phyloP scores from a whole-genome alignment of 768 basidiomycete species.

The Strobilomyces echinocephalus region DNA sequence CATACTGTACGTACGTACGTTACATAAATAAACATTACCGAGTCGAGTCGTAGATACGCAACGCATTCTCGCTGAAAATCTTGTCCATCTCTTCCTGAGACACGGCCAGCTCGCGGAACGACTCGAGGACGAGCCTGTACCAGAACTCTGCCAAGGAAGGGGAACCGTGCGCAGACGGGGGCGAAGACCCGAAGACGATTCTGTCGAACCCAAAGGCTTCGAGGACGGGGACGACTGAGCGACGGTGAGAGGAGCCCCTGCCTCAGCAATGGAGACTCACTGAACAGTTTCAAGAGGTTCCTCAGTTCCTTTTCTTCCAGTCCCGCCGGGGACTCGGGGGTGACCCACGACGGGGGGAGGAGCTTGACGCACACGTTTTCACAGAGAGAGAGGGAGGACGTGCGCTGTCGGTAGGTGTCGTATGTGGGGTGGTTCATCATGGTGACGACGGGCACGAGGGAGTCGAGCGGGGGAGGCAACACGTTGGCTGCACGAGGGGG shows the following conservation, averaged over 20 bases:
- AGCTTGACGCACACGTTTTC: constrained; percentile 71
- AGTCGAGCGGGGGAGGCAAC: constrained; percentile 73
- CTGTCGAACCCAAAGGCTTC: constrained; percentile 84
- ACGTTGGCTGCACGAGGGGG: constrained; percentile 57
- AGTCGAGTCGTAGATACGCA: constrained; percentile 34
- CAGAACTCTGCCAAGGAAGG: constrained; percentile 58
- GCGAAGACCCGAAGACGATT: constrained; percentile 78
- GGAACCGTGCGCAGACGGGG: constrained; percentile 46
- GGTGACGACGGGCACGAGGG: constrained; percentile 68
- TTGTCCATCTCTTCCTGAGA: constrained; percentile 75
- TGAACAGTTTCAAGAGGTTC: constrained; percentile 78
- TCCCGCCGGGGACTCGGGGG: constrained; percentile 36
- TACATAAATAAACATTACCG: constrained; percentile 4
- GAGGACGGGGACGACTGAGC: constrained; percentile 68
- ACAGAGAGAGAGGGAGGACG: constrained; percentile 69
- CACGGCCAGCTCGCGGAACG: constrained; percentile 71
- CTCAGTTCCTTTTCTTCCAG: constrained; percentile 35
- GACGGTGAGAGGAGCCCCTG: not conserved
- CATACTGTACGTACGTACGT: too few species aligned
- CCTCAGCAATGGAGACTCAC: constrained; percentile 42
- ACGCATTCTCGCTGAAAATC: constrained; percentile 58
- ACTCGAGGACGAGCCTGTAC: constrained; percentile 79
- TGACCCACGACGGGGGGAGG: constrained; percentile 71
- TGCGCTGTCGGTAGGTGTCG: constrained; percentile 64
- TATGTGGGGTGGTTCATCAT: constrained; percentile 77